Conservation (phyloP, 768 basidiomycete genomes). For the Lyophyllum semitale region DNA sequence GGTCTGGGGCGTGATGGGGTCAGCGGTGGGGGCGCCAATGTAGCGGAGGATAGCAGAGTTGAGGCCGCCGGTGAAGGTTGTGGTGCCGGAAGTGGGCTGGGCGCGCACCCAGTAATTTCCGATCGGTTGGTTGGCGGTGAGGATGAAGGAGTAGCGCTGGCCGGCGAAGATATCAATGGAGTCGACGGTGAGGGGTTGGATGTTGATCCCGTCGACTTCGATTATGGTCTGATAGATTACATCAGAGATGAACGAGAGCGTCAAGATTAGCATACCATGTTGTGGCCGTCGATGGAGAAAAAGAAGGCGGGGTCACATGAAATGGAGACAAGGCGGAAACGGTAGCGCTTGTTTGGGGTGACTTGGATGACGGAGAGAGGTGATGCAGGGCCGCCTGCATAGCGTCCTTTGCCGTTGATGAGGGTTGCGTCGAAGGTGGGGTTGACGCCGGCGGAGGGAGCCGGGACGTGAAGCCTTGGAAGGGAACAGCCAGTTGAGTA, state of each 20-base stretch:
- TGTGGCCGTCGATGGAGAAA: slow-evolving; percentile 48
- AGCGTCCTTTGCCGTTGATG: slow-evolving; percentile 56
- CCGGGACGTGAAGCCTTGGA: slow-evolving; percentile 38
- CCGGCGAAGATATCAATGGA: slow-evolving; percentile 40
- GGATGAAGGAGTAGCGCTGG: slow-evolving; percentile 37
- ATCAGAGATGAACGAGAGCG: slow-evolving; percentile 8
- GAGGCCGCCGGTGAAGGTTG: slow-evolving; percentile 36
- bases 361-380: slow-evolving; percentile 49
- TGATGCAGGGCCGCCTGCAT: slow-evolving; percentile 37
- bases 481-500: too few relatives aligned
- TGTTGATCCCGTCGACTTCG: slow-evolving; percentile 38
- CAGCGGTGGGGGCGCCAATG: slow-evolving; percentile 1
- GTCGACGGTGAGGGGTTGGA: slow-evolving; percentile 36
- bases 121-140: slow-evolving; percentile 38
- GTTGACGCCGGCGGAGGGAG: slow-evolving; percentile 19
- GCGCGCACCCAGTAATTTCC: slow-evolving; percentile 44
- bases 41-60: slow-evolving; percentile 61
- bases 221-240: slow-evolving; percentile 33
- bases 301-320: slow-evolving; percentile 48
- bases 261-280: slow-evolving; percentile 23
- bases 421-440: slow-evolving; percentile 40
- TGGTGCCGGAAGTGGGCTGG: slow-evolving; percentile 23
- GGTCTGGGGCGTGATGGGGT: slow-evolving; percentile 30
- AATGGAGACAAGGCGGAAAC: slow-evolving; percentile 53
- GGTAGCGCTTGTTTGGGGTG: slow-evolving; percentile 40